Evolutionary conservation across 108 stramenopile genomes (phyloP), one percentile per base, ranked within the genome.

Genomic region (Chaetoceros muelleri): DNA sequence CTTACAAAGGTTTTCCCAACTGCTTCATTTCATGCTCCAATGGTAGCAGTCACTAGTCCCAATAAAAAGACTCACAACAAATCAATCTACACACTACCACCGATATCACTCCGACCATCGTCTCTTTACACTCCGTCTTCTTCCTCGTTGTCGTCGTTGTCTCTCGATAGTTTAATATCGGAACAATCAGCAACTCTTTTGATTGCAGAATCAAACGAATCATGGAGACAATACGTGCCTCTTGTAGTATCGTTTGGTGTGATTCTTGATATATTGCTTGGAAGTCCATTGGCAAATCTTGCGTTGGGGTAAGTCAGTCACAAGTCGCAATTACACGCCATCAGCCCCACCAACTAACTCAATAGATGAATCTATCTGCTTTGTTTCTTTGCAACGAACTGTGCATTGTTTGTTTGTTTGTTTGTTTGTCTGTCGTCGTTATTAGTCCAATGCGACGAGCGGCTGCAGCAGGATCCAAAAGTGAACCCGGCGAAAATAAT

Each of bases 191-290:
- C 66, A 18, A 28, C 58, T 13, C 26, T 72, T 25, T 22, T 65
- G 59, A 30, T 67, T 22, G 50, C 64, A 20, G 68, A 65, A 3
- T 52, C 29, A 49, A 18, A 49, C 3, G 75, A 77, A 52, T 72
- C 74, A 52, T 91, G 89, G 85, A 66, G 90, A 26, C 85, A 87
- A 62, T 92, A 92, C 46, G 84, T 92, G n/a, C 84, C 85, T 17
- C 69, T 87, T 21, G 66, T 65, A 18, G 80, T 92, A 7, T 73
- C 72, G 24, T 55, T 44, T 21, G 65, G 34, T 2, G 85, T 92
- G 13, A 65, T 92, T 16, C 19, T 87, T 2, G 90, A 92, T 58
- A 92, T 92, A 69, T 53, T 83, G 1, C 48, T 92, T 44, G 90
- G 90, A 48, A 81, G 76, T 8, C 90, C 90, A 17, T 8, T 85